Base-by-base conservation (phyloP, 805 yeast genomes). In the Kazachstania viticola region DNA sequence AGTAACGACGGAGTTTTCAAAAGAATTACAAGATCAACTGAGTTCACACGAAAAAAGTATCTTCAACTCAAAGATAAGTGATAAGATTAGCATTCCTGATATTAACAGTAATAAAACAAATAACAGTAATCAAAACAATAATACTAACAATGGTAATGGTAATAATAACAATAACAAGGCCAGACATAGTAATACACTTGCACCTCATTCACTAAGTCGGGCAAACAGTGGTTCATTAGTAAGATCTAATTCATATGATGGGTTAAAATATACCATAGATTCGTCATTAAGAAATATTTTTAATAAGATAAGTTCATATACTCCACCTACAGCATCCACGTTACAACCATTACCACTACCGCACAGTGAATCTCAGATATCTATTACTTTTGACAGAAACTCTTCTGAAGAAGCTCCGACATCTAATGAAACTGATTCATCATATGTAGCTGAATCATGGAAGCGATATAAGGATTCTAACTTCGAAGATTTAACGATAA, bases 401-500 rank as follows among this genome's bases (percentile, higher is more conserved):
- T 12, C 24, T 2, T 14, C 22, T 4, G 28, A 14, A 14, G 14
- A 17, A 14, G 14, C 14, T 25, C 24, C 14, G 12, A 31, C n/a
- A n/a, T n/a, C n/a, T n/a, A n/a, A n/a, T n/a, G n/a, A n/a, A n/a
- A n/a, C n/a, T n/a, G n/a, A n/a, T n/a, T n/a, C n/a, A n/a, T n/a
- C n/a, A n/a, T n/a, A 29, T 4, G 12, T 44, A 4, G 44, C 46
- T 3, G 34, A 35, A 3, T 40, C 42, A 7, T 48, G 48, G 48
- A 49, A 36, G 23, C 37, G 34, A 24, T 49, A 33, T 29, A 46
- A 44, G 29, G 43, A 43, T 30, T 32, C 30, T 3, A 36, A 41
- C 9, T 55, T 55, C 35, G 58, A 55, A n/a, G 57, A 51, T 28
- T 28, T 55, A 31, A 54, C 35, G 16, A 30, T 55, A 7, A 15